Base-by-base conservation (phyloP, 805 yeast species). In the Wilhelminamyces savonicus region DNA sequence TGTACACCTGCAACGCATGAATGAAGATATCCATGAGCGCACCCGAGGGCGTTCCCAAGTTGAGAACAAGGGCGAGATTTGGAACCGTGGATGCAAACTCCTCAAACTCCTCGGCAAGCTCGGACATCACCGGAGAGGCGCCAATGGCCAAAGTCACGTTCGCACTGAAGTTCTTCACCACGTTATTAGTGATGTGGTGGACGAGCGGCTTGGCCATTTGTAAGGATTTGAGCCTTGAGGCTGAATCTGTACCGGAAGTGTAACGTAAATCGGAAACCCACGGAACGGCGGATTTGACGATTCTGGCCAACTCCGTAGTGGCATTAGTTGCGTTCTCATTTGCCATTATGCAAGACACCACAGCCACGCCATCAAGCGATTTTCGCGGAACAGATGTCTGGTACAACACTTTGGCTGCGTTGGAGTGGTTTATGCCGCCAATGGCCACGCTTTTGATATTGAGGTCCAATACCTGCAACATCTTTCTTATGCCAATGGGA, bases 111-210 rank as follows among this genome's bases (percentile, higher is more conserved):
- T 64, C 69, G 1, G 62, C 45, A 21, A 76, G 64, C 45, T 84
- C 94, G 13, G 92, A 78, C 96, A 87, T 87, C 13, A 83, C 76
- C 2, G 97, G 96, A 2, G 94, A 78, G 0, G 81, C 92, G 4
- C 94, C 94, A 13, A 81, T 56, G 0, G 96, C 86, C 32, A 88
- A 60, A 0, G 92, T 75, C 5, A 84, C 83, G 47, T 87, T 87
- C 5, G 97, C 96, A 34, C 87, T 80, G 48, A 84, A 76, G 51
- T 84, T 82, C 47, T 83, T 83, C 16, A 83, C 95, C n/a, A 88
- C 96, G 32, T 69, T 71, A 48, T 87, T 87, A 13, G 95, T 87
- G 35, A 88, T 79, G 44, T 87, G 94, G 47, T 88, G 96, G 6
- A 85, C 78, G 40, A 87, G 54, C 0, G 95, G 94, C 4, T 62